Evolutionary conservation across 2,329 filamentous ascomycete genomes (phyloP).

Genomic region (Sclerotinia subarctica): DNA sequence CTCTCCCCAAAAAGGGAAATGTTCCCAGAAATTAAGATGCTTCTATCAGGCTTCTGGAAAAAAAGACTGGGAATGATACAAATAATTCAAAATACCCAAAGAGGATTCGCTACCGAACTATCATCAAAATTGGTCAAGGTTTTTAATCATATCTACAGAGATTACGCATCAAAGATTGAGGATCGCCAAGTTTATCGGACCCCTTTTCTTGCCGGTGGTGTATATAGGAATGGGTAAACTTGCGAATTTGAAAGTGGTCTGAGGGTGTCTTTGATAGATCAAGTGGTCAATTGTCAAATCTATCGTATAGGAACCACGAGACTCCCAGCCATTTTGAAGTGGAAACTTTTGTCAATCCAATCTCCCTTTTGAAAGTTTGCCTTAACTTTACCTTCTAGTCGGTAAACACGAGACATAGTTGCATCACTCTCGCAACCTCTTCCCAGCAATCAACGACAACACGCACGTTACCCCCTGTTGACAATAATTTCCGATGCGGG

Average conservation of each 20-base stretch:
- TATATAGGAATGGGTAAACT: background rate
- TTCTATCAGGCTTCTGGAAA: background rate
- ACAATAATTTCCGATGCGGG: slow-evolving; percentile 9
- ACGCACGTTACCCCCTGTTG: background rate
- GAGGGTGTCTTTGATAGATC: background rate
- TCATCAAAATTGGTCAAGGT: background rate
- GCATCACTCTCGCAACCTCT: background rate
- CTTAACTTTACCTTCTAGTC: background rate
- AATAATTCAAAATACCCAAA: background rate
- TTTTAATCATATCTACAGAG: background rate
- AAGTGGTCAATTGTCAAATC: slow-evolving; percentile 2
- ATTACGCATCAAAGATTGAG: background rate
- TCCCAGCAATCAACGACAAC: background rate
- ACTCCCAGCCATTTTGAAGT: background rate
- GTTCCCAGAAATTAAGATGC: background rate
- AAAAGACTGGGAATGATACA: background rate
- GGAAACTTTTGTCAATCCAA: slow-evolving; percentile 3
- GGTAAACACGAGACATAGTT: slow-evolving; percentile 7
- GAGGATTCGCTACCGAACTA: background rate
- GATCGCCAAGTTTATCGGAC: background rate
- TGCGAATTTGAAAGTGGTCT: background rate
- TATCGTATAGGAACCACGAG: background rate
- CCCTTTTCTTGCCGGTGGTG: background rate
- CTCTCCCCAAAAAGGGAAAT: background rate
- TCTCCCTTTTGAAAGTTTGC: background rate